Conservation (phyloP, 1,284 basidiomycete genomes). For the Phylloporus sp. region DNA sequence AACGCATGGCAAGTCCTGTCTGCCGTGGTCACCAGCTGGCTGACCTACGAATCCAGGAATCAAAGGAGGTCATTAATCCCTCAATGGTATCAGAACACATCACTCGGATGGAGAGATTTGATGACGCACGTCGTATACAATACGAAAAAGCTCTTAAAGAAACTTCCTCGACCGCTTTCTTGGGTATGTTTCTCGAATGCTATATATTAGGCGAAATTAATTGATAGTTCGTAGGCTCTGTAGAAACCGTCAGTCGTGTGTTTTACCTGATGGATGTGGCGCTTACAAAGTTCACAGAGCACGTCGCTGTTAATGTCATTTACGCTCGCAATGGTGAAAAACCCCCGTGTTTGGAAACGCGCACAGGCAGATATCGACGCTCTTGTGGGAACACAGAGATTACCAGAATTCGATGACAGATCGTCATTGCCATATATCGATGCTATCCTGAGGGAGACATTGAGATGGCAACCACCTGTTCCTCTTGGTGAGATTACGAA, state of each 20-base stretch:
- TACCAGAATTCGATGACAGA: conserved; percentile 49
- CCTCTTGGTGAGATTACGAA: conserved; percentile 30
- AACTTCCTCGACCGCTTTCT: conserved; percentile 14
- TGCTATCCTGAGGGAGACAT: conserved; percentile 45
- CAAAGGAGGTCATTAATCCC: background rate
- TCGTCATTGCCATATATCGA: conserved; percentile 45
- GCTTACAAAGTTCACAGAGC: background rate
- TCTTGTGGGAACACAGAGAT: conserved; percentile 42
- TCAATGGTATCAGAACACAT: conserved; percentile 20
- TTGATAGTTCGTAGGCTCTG: no score
- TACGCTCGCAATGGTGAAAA: conserved; percentile 41
- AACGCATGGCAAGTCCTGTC: conserved; percentile 17
- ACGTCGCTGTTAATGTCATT: conserved; percentile 26
- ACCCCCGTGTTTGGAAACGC: conserved; percentile 38
- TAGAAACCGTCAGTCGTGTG: conserved; percentile 22
- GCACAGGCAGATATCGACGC: conserved; percentile 49
- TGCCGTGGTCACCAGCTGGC: background rate
- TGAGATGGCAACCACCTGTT: conserved; percentile 27
- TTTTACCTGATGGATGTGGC: no score
- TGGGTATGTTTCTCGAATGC: conserved; percentile 3
- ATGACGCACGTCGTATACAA: conserved; percentile 2
- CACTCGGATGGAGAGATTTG: conserved; percentile 16
- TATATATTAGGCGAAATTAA: no score
- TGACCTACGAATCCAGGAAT: no score
- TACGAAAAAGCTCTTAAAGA: conserved; percentile 15